A percentile compares a stretch with the other conserved stretches of the same genome.
Conservation (phyloP, 1,284 basidiomycete genomes). For the Cryptococcus jaspeensis region DNA sequence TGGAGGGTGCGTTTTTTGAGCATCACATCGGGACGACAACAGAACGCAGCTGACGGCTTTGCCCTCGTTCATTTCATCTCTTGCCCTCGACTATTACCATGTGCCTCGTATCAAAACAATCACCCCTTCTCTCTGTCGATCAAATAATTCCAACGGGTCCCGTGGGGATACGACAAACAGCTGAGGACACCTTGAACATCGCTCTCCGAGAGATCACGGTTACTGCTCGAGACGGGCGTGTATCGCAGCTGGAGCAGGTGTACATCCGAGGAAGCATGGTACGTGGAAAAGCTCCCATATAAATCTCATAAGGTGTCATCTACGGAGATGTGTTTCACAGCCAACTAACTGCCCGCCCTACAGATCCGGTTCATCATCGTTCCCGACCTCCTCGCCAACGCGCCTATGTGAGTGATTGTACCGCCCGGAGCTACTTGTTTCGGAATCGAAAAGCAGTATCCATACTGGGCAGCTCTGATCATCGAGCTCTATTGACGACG, state of each 20-base stretch:
- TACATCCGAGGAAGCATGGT: constrained; percentile 97
- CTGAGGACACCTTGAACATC: constrained; percentile 98
- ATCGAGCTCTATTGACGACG: neutral
- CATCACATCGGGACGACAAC: neutral
- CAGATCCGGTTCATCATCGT: constrained; percentile 96
- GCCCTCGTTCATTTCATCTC: neutral
- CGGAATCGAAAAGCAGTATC: neutral
- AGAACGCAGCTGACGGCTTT: neutral
- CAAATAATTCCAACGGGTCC: neutral
- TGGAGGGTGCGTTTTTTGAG: constrained; percentile 65
- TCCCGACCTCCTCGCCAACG: constrained; percentile 98
- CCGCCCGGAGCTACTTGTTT: neutral
- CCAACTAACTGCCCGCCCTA: too few relatives aligned
- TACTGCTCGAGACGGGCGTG: constrained; percentile 94
- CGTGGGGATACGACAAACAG: constrained; percentile 60
- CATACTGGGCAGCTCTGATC: neutral
- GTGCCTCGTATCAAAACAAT: neutral
- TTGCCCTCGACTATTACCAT: neutral
- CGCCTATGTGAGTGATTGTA: constrained; percentile 82
- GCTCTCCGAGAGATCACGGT: constrained; percentile 96
- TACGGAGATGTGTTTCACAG: too few relatives aligned
- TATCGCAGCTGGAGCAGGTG: constrained; percentile 98
- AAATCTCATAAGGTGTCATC: too few relatives aligned
- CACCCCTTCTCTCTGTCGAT: neutral
- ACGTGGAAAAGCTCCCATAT: constrained; percentile 22